Conservation (phyloP, 306 rosid genomes). For the Pterocarpus santalinus region DNA sequence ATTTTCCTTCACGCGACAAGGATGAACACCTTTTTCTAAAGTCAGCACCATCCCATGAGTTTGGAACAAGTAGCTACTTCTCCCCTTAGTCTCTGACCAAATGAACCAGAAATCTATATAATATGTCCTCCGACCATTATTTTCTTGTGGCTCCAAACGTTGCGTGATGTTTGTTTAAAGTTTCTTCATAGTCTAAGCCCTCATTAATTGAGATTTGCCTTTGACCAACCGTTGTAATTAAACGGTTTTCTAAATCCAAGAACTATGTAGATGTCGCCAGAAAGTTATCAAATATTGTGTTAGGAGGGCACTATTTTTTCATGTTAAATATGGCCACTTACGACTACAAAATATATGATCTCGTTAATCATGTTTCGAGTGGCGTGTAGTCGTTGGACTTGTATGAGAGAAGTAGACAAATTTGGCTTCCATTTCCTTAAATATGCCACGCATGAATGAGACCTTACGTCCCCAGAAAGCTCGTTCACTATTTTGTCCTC, state of each 20-base stretch:
- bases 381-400: neutral
- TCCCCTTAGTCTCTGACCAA: neutral
- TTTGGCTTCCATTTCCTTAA: constrained; percentile 22
- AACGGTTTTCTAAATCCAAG: neutral
- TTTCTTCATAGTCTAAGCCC: no score
- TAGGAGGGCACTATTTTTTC: no score
- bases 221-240: neutral
- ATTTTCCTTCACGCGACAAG: neutral
- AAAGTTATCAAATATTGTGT: no score
- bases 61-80: neutral
- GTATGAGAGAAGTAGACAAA: neutral
- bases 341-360: neutral
- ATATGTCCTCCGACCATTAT: no score
- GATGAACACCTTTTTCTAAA: neutral
- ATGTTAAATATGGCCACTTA: no score
- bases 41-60: neutral
- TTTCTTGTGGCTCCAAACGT: no score
- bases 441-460: neutral
- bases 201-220: no score
- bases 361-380: neutral
- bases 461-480: no score
- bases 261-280: neutral
- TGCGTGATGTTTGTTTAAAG: no score
- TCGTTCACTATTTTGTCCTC: no score
- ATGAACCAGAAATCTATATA: neutral